Percentiles rank a stretch among this genome's conserved stretches.
Evolutionary conservation across 768 basidiomycete species (phyloP).

Genomic region (Coprinopsis cinerea): DNA sequence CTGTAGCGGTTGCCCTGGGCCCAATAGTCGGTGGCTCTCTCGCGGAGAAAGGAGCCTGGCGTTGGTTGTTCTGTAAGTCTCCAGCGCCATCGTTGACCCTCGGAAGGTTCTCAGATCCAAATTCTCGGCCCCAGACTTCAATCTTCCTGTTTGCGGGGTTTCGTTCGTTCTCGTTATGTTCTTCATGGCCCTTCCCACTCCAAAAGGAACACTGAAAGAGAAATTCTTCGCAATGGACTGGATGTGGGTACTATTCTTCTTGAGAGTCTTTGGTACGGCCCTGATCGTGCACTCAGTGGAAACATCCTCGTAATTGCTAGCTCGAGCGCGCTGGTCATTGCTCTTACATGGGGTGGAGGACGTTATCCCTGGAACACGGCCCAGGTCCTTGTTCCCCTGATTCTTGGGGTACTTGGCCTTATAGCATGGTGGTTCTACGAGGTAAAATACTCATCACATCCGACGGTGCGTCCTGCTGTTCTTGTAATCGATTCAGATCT

Average conservation of each 20-base stretch:
- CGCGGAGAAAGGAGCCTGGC: constrained; percentile 27
- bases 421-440: constrained; percentile 38
- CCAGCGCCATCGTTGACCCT: too few relatives aligned
- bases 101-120: too few relatives aligned
- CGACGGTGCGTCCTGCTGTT: constrained; percentile 7
- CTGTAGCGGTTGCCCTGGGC: constrained; percentile 20
- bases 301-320: constrained; percentile 33
- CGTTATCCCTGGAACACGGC: constrained; percentile 35
- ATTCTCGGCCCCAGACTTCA: constrained; percentile 11
- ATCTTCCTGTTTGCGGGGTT: constrained; percentile 11
- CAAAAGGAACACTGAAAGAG: constrained; percentile 20
- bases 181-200: constrained; percentile 13
- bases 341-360: constrained; percentile 45
- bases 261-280: neutral
- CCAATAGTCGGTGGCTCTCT: constrained; percentile 27
- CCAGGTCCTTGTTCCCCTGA: constrained; percentile 38
- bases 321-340: constrained; percentile 29
- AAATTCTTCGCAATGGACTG: constrained; percentile 37
- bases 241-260: constrained; percentile 26
- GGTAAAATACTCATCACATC: constrained; percentile 19
- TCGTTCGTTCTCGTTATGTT: constrained; percentile 8
- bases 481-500: constrained; percentile 1
- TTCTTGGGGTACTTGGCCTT: constrained; percentile 35
- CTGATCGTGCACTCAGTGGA: constrained; percentile 24
- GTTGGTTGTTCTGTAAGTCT: constrained; percentile 37